A percentile compares a stretch with the other conserved stretches of the same genome.
Evolutionary conservation across 192 early-diverging fungal species (phyloP).

Genomic region (Rhizophagus prolifer): DNA sequence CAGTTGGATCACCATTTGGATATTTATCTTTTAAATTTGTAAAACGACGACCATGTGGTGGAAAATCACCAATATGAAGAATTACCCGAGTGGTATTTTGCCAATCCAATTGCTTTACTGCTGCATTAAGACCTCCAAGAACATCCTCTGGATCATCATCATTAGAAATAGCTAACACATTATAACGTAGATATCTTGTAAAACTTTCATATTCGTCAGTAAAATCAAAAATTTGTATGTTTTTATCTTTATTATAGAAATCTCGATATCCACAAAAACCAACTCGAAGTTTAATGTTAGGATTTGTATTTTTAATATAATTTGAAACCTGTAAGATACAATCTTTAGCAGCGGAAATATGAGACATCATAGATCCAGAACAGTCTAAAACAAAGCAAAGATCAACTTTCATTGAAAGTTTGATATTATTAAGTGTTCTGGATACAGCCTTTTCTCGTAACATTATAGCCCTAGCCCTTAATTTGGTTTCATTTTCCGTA

Average conservation of each 20-base stretch:
- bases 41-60: conserved; percentile 29
- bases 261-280: conserved; percentile 32
- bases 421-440: not conserved
- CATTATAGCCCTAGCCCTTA: not conserved
- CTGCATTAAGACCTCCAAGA: conserved; percentile 29
- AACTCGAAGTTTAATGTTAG: conserved; percentile 19
- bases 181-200: not conserved
- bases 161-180: not conserved
- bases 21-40: not conserved
- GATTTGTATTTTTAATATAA: conserved; percentile 4
- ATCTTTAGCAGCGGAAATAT: conserved; percentile 20
- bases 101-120: conserved; percentile 15
- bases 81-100: conserved; percentile 6
- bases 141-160: not conserved
- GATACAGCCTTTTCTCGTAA: conserved; percentile 1
- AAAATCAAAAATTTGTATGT: not conserved
- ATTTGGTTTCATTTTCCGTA: not conserved
- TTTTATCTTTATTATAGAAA: not conserved
- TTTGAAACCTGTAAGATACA: conserved; percentile 17
- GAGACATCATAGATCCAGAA: not conserved
- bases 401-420: conserved; percentile 1
- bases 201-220: not conserved
- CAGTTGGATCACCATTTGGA: conserved; percentile 28
- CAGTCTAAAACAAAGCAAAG: conserved; percentile 16
- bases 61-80: conserved; percentile 28